phyloP scores from a whole-genome alignment of 345 rosid species.

The Hibiscus syriacus region DNA sequence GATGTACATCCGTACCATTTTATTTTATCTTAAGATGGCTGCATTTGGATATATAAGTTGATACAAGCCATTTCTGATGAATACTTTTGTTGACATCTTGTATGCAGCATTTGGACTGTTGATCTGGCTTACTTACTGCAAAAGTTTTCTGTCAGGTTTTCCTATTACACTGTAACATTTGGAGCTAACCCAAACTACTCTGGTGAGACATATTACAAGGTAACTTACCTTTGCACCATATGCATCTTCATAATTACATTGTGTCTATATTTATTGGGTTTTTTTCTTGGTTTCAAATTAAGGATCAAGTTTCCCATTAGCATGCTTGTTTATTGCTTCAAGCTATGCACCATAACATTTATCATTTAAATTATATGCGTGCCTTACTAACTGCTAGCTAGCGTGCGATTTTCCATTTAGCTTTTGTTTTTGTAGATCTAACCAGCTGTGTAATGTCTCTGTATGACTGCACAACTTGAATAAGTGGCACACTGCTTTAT shows the following conservation, averaged over 20 bases:
- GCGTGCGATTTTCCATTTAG: neutral
- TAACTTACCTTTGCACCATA: constrained; percentile 18
- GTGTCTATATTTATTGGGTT: neutral
- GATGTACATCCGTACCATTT: neutral
- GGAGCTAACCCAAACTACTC: constrained; percentile 93
- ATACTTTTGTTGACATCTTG: constrained; percentile 14
- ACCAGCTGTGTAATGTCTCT: neutral
- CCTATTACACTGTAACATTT: constrained; percentile 76
- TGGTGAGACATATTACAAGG: constrained; percentile 86
- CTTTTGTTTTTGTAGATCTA: neutral
- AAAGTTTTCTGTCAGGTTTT: constrained; percentile 65
- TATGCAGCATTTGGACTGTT: constrained; percentile 86
- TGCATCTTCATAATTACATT: neutral
- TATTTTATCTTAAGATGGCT: too few species aligned
- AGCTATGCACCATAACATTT: neutral
- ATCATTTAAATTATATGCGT: neutral
- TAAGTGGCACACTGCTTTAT: neutral
- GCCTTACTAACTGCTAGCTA: neutral
- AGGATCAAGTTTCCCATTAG: neutral
- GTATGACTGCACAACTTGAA: neutral
- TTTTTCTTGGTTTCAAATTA: neutral
- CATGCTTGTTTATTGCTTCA: neutral
- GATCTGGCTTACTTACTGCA: constrained; percentile 82
- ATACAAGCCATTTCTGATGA: constrained; percentile 9
- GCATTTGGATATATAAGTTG: neutral